Conservation (phyloP, 2,329 filamentous ascomycete genomes). For the Plenodomus lindquistii region DNA sequence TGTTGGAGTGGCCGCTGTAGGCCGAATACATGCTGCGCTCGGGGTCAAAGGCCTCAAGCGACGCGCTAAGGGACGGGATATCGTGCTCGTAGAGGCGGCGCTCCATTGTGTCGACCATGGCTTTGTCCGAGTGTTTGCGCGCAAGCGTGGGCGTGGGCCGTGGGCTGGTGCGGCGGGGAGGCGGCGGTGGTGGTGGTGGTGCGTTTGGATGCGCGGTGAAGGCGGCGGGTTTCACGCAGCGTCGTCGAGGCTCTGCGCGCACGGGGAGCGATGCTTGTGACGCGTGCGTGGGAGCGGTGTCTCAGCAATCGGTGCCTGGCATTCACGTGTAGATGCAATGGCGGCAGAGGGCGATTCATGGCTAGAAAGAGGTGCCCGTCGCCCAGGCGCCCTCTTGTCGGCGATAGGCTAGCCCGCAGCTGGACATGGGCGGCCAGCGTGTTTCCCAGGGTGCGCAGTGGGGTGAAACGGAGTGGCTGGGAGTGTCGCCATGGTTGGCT, state of each 20-base stretch:
- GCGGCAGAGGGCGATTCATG: conserved; percentile 7
- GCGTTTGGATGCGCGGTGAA: neutral
- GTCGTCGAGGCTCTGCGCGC: conserved; percentile 29
- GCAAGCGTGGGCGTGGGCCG: neutral
- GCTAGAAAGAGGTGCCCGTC: neutral
- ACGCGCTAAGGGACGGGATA: conserved; percentile 44
- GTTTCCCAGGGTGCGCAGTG: conserved; percentile 27
- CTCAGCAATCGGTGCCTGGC: conserved; percentile 33
- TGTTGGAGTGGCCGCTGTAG: conserved; percentile 62
- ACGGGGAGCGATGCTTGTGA: conserved; percentile 37
- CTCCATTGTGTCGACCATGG: conserved; percentile 37
- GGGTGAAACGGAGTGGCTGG: conserved; percentile 40
- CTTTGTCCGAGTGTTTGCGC: conserved; percentile 6
- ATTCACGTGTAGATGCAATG: conserved; percentile 10
- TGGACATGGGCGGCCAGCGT: conserved; percentile 24
- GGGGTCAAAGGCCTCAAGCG: conserved; percentile 45
- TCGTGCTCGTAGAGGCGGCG: conserved; percentile 44
- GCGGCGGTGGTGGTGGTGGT: neutral
- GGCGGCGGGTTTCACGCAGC: conserved; percentile 15
- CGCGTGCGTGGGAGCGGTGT: conserved; percentile 21
- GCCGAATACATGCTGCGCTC: conserved; percentile 42
- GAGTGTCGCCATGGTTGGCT: conserved; percentile 26
- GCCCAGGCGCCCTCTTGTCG: conserved; percentile 5
- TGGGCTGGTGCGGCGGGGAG: neutral
- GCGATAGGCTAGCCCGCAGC: conserved; percentile 16